Base-by-base conservation (phyloP, 768 basidiomycete species). In the Russula lepida region DNA sequence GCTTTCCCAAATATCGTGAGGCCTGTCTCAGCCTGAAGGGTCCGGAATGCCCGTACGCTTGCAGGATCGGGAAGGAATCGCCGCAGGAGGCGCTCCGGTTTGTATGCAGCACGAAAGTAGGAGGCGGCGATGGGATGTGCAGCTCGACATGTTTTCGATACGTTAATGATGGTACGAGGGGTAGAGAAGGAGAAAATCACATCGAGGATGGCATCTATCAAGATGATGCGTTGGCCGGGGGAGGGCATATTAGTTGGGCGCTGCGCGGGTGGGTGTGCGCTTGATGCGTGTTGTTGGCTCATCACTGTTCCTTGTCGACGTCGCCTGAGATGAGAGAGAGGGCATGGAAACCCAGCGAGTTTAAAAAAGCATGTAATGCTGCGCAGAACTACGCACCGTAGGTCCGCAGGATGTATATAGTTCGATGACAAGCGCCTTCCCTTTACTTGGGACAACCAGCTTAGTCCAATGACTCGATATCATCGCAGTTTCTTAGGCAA, bases 211-310 rank as follows among this genome's bases (percentile, higher is more conserved):
- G 73, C 51, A 69, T 74, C 17, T 72, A 71, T 35, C 68, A 71
- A 2, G 72, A 73, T n/a, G 78, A 76, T 28, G 82, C 88, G 4
- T 72, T 99, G 55, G 95, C 98, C 71, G 81, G 88, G 0, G 81
- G 95, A 49, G 50, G 33, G 55, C 9, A 28, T 13, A 23, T 39
- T 5, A 35, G 35, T 35, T 13, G 35, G 13, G 13, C 15, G 13
- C 13, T 35, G 35, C 15, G 35, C 5, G 12, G 35, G 35, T 35
- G 12, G 35, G 12, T 11, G n/a, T 48, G 25, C 12, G 13, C 19
- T 39, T 39, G 35, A 27, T 13, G 32, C 12, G 7, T 35, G 15
- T 11, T 6, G 25, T 6, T 30, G 21, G 17, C 17, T 43, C 57
- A 51, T 58, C 17, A 17, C 35, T 35, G 35, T 5, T 35, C 35